Base-by-base conservation (phyloP, 768 basidiomycete genomes). In the Coprinopsis strossmayeri region DNA sequence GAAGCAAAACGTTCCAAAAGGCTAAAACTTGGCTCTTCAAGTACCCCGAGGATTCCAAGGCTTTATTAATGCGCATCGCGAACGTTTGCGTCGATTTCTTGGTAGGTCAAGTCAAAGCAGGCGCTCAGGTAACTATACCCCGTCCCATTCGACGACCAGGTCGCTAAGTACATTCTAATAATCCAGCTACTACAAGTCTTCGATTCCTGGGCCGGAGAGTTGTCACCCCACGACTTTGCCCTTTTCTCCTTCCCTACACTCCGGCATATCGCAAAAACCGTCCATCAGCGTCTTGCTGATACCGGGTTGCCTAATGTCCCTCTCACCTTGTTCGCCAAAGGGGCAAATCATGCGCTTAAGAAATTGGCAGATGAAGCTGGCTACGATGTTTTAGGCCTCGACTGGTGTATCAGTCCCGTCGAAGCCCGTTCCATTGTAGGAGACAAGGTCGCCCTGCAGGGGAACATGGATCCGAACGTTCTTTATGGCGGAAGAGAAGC, bases 11-110 rank as follows among this genome's bases (percentile, higher is more conserved):
- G 12, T 79, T 90, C 57, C 85, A 89, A 53, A 93, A 94, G 65
- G 79, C 82, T 28, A 99, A 99, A 69, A 82, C 86, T 0, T 99
- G 96, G 95, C 63, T 97, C 4, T 98, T 91, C 74, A 86, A 83
- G 60, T 79, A 91, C 61, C 93, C 94, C 1, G 78, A 85, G 53
- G 84, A 87, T 65, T 88, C 89, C 39, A 84, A 86, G 59, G 77
- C 74, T 13, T 73, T 99, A 21, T 68, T 99, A 23, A 61, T 72
- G 57, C 77, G 79, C 51, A 87, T 97, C 53, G 89, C 95, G n/a
- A 78, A 85, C 52, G 83, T 95, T 21, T 94, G 89, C 64, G 82
- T 91, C 30, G 87, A 93, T 57, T 91, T 84, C 63, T 71, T 98
- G 51, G 85, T 96, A 41, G 92, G 91, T 1, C 95, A 99, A 65